Evolutionary conservation across 192 early-diverging fungal species (phyloP).

Genomic region (Backusella tarrabulga): DNA sequence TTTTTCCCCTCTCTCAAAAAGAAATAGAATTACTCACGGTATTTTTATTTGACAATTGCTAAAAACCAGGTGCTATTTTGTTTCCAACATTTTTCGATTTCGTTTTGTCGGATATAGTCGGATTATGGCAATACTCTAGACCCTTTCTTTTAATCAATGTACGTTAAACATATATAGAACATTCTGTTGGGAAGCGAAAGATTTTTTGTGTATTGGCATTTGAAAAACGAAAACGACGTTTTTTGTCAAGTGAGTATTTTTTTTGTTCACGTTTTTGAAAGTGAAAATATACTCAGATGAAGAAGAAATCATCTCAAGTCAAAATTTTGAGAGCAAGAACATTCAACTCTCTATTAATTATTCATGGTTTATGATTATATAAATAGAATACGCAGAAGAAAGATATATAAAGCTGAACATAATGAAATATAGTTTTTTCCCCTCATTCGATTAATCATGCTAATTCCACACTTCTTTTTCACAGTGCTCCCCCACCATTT

Average conservation of each 20-base stretch:
- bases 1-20: background rate
- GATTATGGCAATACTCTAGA: background rate
- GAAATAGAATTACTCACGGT: background rate
- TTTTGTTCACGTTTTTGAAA: too few relatives aligned
- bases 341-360: background rate
- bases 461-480: background rate
- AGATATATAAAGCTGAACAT: background rate
- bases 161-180: background rate
- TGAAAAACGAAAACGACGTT: background rate
- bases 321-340: background rate
- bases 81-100: background rate
- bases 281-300: too few relatives aligned
- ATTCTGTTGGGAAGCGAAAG: background rate
- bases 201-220: background rate
- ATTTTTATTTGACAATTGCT: background rate
- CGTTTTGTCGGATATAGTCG: background rate
- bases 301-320: too few relatives aligned
- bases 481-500: background rate
- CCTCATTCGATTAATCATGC: background rate
- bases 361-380: background rate
- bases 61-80: background rate
- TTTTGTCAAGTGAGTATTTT: background rate
- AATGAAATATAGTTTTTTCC: background rate
- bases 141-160: background rate
- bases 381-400: background rate